Base-by-base conservation (phyloP, 164 flowering plant genomes). In the Nelumbo lutea region DNA sequence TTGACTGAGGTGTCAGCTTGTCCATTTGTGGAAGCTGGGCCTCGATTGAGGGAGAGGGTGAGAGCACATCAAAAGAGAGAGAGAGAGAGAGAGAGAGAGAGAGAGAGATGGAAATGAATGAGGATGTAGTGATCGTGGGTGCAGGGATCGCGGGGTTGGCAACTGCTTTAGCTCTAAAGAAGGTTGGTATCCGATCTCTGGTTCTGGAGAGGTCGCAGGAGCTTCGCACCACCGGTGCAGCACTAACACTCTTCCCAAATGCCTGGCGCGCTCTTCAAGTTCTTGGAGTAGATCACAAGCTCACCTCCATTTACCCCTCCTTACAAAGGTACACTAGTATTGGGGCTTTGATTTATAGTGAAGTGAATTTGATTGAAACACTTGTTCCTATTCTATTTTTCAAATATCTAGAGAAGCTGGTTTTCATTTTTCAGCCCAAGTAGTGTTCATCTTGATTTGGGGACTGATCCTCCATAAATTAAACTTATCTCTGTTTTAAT, bases 211-310 rank as follows among this genome's bases (percentile, higher is more conserved):
- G 69, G 53, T 58, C 64, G 5, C 9, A 59, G 8, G 74, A 67
- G 70, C 68, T 79, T 0, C 67, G 82, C 48, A 9, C 77, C 51
- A 73, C 77, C 0, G 82, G 84, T 6, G 70, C 79, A 40, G 76
- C 80, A 41, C 15, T 81, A 0, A 61, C 70, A 9, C 70, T 79
- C 6, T 65, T n/a, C 44, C 72, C 82, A 46, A 79, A 81, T 66
- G 84, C 82, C 10, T 79, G 80, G 80, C 11, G 68, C 0, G 82
- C 84, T 13, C 79, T 81, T n/a, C 66, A 78, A 42, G 79, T 77
- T 0, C 75, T 81, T 13, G 80, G 84, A 0, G 80, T 81, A 2
- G 74, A 75, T 7, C 62, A 79, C 66, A 82, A 82, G 72, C 85
- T 86, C 69, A 60, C 73, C 39, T 41, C 77, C 43, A 7, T 64